Evolutionary conservation across 441 rosid genomes (phyloP).

Genomic region (Euphorbia schlechtendalii): DNA sequence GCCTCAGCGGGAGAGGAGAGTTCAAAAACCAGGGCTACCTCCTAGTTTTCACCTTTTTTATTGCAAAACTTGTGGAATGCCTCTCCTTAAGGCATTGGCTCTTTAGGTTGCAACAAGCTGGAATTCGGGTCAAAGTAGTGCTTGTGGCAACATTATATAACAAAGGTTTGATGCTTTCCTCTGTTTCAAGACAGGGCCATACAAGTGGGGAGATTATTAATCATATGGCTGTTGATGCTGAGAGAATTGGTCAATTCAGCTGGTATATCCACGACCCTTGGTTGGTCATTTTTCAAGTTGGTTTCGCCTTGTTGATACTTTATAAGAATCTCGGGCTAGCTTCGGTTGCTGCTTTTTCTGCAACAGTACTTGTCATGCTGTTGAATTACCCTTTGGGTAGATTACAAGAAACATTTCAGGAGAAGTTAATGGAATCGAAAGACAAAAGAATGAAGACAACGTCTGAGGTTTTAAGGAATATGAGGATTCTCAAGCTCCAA

Average conservation of each 20-base stretch:
- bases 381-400: conserved; percentile 46
- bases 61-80: conserved; percentile 49
- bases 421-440: conserved; percentile 49
- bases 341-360: conserved; percentile 35
- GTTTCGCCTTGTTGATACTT: conserved; percentile 43
- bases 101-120: conserved; percentile 41
- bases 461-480: conserved; percentile 47
- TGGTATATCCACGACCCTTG: conserved; percentile 52
- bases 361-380: conserved; percentile 43
- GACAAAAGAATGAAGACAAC: conserved; percentile 59
- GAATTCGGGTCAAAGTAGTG: conserved; percentile 37
- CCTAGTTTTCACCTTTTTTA: conserved; percentile 38
- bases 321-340: conserved; percentile 55
- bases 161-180: conserved; percentile 49
- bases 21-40: conserved; percentile 41
- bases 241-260: conserved; percentile 40
- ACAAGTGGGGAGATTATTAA: conserved; percentile 62
- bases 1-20: conserved; percentile 42
- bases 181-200: conserved; percentile 43
- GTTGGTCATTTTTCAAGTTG: conserved; percentile 40
- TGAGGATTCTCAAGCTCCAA: conserved; percentile 67
- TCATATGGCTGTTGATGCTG: conserved; percentile 60
- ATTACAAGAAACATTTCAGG: conserved; percentile 39
- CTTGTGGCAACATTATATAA: conserved; percentile 40
- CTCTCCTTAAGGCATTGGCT: conserved; percentile 38